Conservation (phyloP, 768 basidiomycete species). For the Xanthoconium purpureum region DNA sequence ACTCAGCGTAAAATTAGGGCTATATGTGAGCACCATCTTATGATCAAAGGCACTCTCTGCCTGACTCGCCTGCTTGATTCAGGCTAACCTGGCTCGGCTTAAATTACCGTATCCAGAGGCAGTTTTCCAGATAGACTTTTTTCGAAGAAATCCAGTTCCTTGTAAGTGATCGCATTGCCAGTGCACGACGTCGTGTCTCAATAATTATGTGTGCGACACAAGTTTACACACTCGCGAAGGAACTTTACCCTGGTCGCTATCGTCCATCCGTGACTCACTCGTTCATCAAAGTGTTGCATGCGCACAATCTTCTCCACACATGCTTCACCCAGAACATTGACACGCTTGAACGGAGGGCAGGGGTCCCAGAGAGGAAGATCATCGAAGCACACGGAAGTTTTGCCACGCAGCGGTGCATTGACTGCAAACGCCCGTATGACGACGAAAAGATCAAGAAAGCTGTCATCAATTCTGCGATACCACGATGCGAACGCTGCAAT, state of each 20-base stretch:
- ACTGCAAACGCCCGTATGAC: constrained; percentile 60
- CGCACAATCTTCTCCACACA: constrained; percentile 63
- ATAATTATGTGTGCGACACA: neutral
- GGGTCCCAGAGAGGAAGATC: constrained; percentile 68
- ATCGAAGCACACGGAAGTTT: constrained; percentile 98
- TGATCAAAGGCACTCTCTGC: neutral
- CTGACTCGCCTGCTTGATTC: constrained; percentile 5
- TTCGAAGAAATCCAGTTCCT: constrained; percentile 73
- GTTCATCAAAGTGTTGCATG: constrained; percentile 79
- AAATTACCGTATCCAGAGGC: constrained; percentile 92
- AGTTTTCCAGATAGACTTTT: constrained; percentile 90
- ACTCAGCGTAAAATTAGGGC: constrained; percentile 9
- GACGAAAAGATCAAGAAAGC: constrained; percentile 64
- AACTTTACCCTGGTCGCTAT: constrained; percentile 88
- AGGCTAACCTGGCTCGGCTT: constrained; percentile 76
- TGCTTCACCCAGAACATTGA: constrained; percentile 94
- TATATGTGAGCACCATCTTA: constrained; percentile 28
- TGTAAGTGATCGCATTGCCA: constrained; percentile 45
- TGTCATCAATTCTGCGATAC: constrained; percentile 53
- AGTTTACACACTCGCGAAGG: constrained; percentile 92
- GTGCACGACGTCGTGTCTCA: neutral
- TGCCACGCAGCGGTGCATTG: constrained; percentile 79
- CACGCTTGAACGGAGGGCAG: constrained; percentile 83
- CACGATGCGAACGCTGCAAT: constrained; percentile 62
- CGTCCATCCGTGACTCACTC: constrained; percentile 88